phyloP scores from a whole-genome alignment of 1,139 yeast species.

The Blastobotrys arbuscula region DNA sequence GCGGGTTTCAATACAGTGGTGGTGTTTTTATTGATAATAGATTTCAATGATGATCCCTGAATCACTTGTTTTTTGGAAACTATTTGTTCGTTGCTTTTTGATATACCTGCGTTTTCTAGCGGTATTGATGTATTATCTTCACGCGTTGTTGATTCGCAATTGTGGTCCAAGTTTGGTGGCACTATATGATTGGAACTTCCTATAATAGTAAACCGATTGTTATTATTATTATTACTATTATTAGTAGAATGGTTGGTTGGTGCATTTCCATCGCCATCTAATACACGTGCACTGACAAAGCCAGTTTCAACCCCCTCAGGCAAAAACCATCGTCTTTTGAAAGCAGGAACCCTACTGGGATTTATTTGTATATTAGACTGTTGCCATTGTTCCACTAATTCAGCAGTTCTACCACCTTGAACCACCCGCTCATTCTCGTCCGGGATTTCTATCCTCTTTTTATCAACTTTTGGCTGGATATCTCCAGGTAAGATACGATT shows the following conservation, averaged over 20 bases:
- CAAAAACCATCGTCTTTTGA: constrained; percentile 54
- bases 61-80: no score
- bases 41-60: no score
- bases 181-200: background rate
- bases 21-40: no score
- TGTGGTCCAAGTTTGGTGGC: no score
- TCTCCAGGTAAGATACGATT: constrained; percentile 63
- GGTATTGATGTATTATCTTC: no score
- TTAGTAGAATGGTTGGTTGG: no score
- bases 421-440: constrained; percentile 55
- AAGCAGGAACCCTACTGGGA: background rate
- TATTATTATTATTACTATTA: background rate
- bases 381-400: constrained; percentile 6
- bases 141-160: no score
- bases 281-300: constrained; percentile 50
- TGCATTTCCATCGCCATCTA: background rate
- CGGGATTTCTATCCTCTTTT: constrained; percentile 58
- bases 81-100: no score
- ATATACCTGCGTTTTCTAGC: no score
- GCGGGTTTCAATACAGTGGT: no score
- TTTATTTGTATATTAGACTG: background rate
- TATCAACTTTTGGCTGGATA: constrained; percentile 50
- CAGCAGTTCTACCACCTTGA: constrained; percentile 44
- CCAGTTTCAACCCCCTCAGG: constrained; percentile 76
- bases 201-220: background rate